These are phyloP conservation scores for Podosphaera xanthii DNA, from an alignment of 2,329 filamentous ascomycete genomes.

Conservation along the genomic window DNA sequence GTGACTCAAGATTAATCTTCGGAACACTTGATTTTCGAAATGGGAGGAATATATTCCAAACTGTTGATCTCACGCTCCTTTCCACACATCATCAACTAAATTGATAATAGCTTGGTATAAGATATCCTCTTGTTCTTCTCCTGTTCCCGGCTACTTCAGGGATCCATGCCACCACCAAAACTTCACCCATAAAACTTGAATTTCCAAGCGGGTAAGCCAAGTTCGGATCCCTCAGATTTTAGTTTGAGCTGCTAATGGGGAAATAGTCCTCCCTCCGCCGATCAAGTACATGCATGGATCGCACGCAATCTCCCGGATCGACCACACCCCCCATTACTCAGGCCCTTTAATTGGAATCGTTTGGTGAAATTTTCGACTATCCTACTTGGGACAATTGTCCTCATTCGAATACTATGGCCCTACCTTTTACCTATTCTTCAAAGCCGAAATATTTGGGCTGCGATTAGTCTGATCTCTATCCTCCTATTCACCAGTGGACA, in stretches of 20 bases:
- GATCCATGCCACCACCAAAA: slow-evolving; percentile 47
- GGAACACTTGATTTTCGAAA: slow-evolving; percentile 71
- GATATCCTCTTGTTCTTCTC: slow-evolving; percentile 80
- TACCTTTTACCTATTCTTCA: slow-evolving; percentile 64
- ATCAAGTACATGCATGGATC: slow-evolving; percentile 60
- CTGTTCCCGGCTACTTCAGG: slow-evolving; percentile 72
- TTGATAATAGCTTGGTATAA: slow-evolving; percentile 54
- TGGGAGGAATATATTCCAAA: slow-evolving; percentile 67
- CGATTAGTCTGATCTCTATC: slow-evolving; percentile 67
- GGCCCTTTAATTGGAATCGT: slow-evolving; percentile 71
- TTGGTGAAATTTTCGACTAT: slow-evolving; percentile 45
- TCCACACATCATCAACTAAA: not conserved
- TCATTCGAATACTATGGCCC: slow-evolving; percentile 47
- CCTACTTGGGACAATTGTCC: slow-evolving; percentile 45
- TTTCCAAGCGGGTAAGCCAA: slow-evolving; percentile 51
- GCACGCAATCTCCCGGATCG: slow-evolving; percentile 54
- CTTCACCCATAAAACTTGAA: slow-evolving; percentile 57
- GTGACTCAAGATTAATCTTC: slow-evolving; percentile 51
- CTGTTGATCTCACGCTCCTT: slow-evolving; percentile 30
- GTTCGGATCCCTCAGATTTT: not conserved
- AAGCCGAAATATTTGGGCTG: slow-evolving; percentile 87
- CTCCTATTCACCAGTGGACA: slow-evolving; percentile 87
- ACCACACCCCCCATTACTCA: slow-evolving; percentile 53
- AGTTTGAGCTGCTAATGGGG: slow-evolving; percentile 4
- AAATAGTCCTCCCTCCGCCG: slow-evolving; percentile 45